Evolutionary conservation across 306 rosid genomes (phyloP), one percentile per base, ranked within the genome.

Genomic region (Cicer pinnatifidum): DNA sequence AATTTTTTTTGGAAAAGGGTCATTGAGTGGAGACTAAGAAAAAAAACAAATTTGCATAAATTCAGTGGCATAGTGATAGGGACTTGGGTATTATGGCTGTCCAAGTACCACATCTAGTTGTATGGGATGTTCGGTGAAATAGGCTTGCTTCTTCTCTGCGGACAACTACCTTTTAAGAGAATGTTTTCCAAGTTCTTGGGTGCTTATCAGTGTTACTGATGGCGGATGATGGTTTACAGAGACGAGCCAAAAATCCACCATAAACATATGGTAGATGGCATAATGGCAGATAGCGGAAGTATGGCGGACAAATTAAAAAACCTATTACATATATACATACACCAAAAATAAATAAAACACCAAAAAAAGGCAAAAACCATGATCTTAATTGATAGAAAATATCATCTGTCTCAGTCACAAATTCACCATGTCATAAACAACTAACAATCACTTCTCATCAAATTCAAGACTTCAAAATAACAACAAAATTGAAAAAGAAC

Each of bases 111-210:
- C 23, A 15, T 51, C 28, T 13, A 51, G 58, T 51, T 13, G 33
- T 52, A 52, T 52, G 59, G 11, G 59, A 52, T 16, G 28, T 52
- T 52, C 1, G 59, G 23, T 16, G 59, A 11, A 52, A 52, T 16
- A 51, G 10, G 23, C 23, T 52, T 52, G 58, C 5, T 52, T 52
- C 58, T 52, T 52, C 58, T 23, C 58, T 10, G 35, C 7, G 15
- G 64, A 58, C 41, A 28, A 58, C 64, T 58, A 28, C 3, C 15
- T 58, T 58, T 11, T 58, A 58, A 2, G 64, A 28, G 64, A 33
- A 40, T 12, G 17, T 33, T 33, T 33, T 41, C 5, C 65, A 58
- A 58, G 41, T 59, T 28, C 17, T 33, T n/a, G 43, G 45, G 35
- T 28, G 35, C 35, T 3, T 28, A 28, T 28, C 35, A 28, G 5